Percentiles rank a stretch among this genome's conserved stretches.
Evolutionary conservation across 495 filamentous ascomycete genomes (phyloP).

Genomic region (Xylaria cubensis): DNA sequence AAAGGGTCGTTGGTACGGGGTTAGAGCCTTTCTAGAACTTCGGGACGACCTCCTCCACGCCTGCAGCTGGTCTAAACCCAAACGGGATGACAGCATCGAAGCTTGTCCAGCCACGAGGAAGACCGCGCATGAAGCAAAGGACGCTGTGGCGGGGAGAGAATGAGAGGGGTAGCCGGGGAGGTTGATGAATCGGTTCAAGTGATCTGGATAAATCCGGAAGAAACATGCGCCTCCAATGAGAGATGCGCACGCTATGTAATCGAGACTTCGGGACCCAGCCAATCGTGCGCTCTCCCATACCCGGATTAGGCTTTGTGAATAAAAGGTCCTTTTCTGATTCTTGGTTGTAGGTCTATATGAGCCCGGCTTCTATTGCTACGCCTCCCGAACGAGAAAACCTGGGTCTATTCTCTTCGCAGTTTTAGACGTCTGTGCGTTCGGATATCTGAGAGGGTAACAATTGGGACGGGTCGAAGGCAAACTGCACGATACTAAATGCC

Average conservation of each 20-base stretch:
- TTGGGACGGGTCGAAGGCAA: neutral
- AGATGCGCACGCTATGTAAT: neutral
- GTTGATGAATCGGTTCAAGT: constrained; percentile 13
- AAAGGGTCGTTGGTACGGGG: neutral
- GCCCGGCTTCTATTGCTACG: constrained; percentile 14
- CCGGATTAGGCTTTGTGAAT: constrained; percentile 6
- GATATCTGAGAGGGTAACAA: neutral
- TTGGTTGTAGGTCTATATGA: constrained; percentile 17
- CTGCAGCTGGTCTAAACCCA: constrained; percentile 14
- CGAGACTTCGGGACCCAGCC: neutral
- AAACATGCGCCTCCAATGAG: constrained; percentile 26
- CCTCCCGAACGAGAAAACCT: neutral
- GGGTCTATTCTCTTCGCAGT: neutral
- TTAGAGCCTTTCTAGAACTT: constrained; percentile 26
- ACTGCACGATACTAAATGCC: neutral
- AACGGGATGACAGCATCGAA: constrained; percentile 1
- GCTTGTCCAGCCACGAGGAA: constrained; percentile 10
- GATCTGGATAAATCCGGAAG: constrained; percentile 30
- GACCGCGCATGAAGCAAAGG: neutral
- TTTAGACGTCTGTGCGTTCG: neutral
- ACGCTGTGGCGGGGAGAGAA: constrained; percentile 1
- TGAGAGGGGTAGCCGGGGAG: constrained; percentile 4
- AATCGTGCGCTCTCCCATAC: neutral
- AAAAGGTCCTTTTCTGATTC: neutral
- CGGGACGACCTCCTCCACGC: constrained; percentile 26